Evolutionary conservation across 2,329 filamentous ascomycete species (phyloP), one percentile per base, ranked within the genome.

Genomic region (Sporothrix dimorphospora): DNA sequence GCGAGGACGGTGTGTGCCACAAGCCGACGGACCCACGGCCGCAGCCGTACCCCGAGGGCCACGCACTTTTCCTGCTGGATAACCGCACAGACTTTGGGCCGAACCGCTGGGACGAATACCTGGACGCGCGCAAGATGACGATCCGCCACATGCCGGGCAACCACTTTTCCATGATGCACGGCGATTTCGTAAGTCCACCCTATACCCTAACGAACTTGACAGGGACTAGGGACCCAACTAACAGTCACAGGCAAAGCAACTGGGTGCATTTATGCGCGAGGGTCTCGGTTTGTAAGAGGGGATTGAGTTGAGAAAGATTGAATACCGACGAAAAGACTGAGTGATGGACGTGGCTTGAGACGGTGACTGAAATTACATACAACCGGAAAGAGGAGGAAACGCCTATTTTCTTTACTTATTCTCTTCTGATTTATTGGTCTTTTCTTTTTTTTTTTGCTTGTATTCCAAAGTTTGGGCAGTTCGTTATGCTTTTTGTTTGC

Each of bases 161-260:
- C 77, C 91, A 93, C 81, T 93, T 93, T 81, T 89, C 86, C 24
- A 93, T 93, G 90, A 92, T 93, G 90, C 89, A 91, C 79, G 89
- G 88, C 74, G 79, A 83, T 3, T 70, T 81, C 72, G 81, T 83
- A 75, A 75, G 81, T 80, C 12, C 12, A 3, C 19, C 11, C 8
- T 42, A 19, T 19, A 2, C 69, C 24, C 30, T 27, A 2, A 5
- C 45, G 24, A 4, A 16, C 40, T n/a, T 47, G 12, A 40, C 8
- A 34, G 0, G 8, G 11, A 49, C 3, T 66, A n/a, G n/a, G n/a
- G n/a, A n/a, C n/a, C 3, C 21, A 19, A 55, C 76, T 79, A 76
- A 78, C 74, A 55, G 7, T 21, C n/a, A 30, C 49, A 82, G 80
- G 81, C 81, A 51, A 82, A 81, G 72, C 78, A 79, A 45, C 78